Evolutionary conservation across 129 eudicot genomes (phyloP), one percentile per base, ranked within the genome.

Genomic region (Silybum marianum): DNA sequence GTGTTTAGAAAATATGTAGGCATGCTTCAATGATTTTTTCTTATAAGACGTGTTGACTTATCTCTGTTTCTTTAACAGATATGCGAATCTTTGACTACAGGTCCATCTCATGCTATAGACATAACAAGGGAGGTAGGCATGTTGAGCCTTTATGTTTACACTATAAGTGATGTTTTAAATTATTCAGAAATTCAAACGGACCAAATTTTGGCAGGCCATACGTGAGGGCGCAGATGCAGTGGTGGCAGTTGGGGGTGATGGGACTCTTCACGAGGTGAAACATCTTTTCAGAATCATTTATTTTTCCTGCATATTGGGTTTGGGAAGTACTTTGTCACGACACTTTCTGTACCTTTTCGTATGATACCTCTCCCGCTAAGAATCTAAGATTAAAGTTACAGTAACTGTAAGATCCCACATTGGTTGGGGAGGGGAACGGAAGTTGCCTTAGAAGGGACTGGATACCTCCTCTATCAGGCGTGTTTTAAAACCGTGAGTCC

Each of bases 141-240:
- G 69, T 73, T 60, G 73, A 77, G 65, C 71, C 76, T 70, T 73
- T 42, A 23, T 68, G 65, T 85, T 70, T 82, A 70, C 23, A 36
- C 40, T 69, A 69, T 38, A 40, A 22, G 26, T 74, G 46, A 80
- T 63, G 38, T 82, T 81, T 73, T 66, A 16, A 40, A 12, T 71
- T 60, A 83, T 24, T 58, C 65, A 67, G 71, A 86, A 42, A 46
- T 74, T 42, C 54, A 74, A 69, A 73, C 13, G 22, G 22, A 51
- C 48, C 74, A 69, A 76, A 1, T 79, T 46, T 78, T 80, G 77
- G 32, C 85, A 94, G 98, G 98, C 98, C 81, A 92, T 94, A 70
- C 90, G 96, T 30, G 97, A 94, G 77, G 98, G 98, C 81, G 98
- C 92, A 6, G 93, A 92, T 90, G 98, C 98, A 73, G 98, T 94